These are phyloP conservation scores for Sporothrix sp. DNA, from an alignment of 2,329 filamentous ascomycete species.

Conservation along the genomic window DNA sequence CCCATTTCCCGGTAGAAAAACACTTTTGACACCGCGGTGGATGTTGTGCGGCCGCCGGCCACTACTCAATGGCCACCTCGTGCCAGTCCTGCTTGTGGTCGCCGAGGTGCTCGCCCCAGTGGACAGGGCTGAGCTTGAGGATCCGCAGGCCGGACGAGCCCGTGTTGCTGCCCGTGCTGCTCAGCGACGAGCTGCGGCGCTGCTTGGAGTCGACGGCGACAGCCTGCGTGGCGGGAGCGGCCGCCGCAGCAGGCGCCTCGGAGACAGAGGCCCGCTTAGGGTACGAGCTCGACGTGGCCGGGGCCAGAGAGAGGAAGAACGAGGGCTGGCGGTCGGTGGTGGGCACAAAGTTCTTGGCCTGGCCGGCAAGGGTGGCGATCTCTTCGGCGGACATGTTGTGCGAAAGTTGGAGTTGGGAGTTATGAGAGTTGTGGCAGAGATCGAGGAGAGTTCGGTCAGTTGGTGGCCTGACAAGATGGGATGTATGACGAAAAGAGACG, in stretches of 20 bases:
- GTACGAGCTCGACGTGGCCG: constrained; percentile 47
- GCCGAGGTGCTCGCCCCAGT: constrained; percentile 51
- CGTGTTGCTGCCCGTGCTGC: constrained; percentile 33
- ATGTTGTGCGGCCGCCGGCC: too few relatives aligned
- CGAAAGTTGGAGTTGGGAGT: background rate
- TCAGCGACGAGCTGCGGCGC: constrained; percentile 46
- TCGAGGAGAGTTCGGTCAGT: background rate
- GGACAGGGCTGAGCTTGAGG: constrained; percentile 55
- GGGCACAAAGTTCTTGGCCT: constrained; percentile 20
- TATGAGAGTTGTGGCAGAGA: background rate
- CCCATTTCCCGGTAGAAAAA: background rate
- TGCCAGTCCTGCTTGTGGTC: constrained; percentile 48
- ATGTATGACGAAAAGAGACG: background rate
- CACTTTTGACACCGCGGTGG: background rate
- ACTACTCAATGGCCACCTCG: constrained; percentile 37
- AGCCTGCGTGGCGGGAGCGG: constrained; percentile 19
- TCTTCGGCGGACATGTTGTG: constrained; percentile 17
- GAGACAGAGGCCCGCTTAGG: constrained; percentile 29
- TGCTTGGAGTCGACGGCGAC: constrained; percentile 20
- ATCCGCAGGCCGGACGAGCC: constrained; percentile 33
- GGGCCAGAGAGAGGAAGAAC: constrained; percentile 49
- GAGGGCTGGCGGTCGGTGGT: constrained; percentile 17
- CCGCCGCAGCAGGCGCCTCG: constrained; percentile 17
- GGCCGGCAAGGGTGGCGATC: constrained; percentile 20
- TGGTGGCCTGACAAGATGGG: too few relatives aligned